A percentile compares a stretch with the other conserved stretches of the same genome.
Conservation (phyloP, 257 asterid species). For the Verbena officinalis region DNA sequence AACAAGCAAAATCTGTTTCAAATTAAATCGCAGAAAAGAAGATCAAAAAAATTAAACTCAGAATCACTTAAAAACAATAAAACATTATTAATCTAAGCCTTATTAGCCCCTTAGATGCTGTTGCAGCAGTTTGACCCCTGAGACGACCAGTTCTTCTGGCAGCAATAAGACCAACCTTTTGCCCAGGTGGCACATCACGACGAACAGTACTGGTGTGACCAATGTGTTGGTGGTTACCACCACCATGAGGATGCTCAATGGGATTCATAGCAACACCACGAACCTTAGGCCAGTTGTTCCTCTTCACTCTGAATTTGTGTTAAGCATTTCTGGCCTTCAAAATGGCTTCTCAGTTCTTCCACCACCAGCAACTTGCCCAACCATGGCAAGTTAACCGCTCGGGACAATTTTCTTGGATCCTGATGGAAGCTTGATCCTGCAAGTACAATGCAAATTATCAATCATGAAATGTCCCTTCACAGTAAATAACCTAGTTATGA, state of each 20-base stretch:
- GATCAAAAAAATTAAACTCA: constrained; percentile 7
- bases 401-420: constrained; percentile 83
- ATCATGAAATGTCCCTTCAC: too few relatives aligned
- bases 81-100: constrained; percentile 35
- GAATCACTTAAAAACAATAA: background rate
- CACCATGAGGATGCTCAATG: constrained; percentile 85
- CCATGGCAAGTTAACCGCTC: constrained; percentile 82
- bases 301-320: constrained; percentile 76
- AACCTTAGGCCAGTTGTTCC: constrained; percentile 81
- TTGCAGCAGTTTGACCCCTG: constrained; percentile 77
- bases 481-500: background rate
- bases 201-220: constrained; percentile 86
- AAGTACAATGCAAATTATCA: background rate
- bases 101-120: constrained; percentile 70
- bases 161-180: constrained; percentile 84
- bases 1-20: constrained; percentile 21
- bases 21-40: background rate
- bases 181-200: constrained; percentile 87
- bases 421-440: constrained; percentile 76
- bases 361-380: constrained; percentile 88
- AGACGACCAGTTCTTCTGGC: constrained; percentile 86
- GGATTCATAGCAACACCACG: constrained; percentile 96
- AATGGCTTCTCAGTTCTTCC: constrained; percentile 83
- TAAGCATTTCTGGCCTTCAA: constrained; percentile 81
- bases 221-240: constrained; percentile 89